Base-by-base conservation (phyloP, 2,329 filamentous ascomycete genomes). In the Peltaster fructicola region DNA sequence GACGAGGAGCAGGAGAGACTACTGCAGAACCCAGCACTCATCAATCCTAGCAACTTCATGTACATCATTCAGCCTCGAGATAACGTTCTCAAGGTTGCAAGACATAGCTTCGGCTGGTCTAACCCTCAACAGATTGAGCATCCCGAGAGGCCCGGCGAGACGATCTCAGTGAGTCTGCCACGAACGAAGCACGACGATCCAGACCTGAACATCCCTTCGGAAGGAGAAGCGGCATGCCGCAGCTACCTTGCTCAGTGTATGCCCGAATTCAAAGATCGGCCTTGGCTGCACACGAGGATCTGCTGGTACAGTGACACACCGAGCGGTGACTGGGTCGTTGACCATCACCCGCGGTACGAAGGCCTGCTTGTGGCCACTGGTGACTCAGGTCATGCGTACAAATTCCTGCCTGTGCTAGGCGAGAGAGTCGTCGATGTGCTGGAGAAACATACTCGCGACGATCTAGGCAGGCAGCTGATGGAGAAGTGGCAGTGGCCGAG, bases 31-130 rank as follows among this genome's bases (percentile, higher is more conserved):
- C 84, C 84, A 0, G 75, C 81, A 2, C 52, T 79, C 12, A 53
- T 85, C 19, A 80, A 81, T 51, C 58, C 84, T 36, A 66, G 61
- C 23, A 68, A 63, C 2, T 77, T 77, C 6, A 60, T 77, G 30
- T 85, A 82, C 57, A 61, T 78, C 45, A 77, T 84, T 33, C 74
- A 77, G 4, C 76, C 79, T 0, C 51, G 46, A 2, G 38, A 47
- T 13, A 39, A 45, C 14, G 32, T 50, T 5, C 45, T 63, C 22
- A 64, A 64, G 39, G 41, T 63, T 19, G 59, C 59, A 4, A 46
- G 58, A n/a, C 54, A 57, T 31, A 52, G 50, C 32, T 57, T 61
- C 37, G 59, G 59, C 27, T 63, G 63, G 36, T 41, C 47, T 8
- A 63, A 63, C 35, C 54, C 54, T 1, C 47, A 44, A 14, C 49